Evolutionary conservation across 2,329 filamentous ascomycete genomes (phyloP).

Genomic region (Aspergillus cejpii): DNA sequence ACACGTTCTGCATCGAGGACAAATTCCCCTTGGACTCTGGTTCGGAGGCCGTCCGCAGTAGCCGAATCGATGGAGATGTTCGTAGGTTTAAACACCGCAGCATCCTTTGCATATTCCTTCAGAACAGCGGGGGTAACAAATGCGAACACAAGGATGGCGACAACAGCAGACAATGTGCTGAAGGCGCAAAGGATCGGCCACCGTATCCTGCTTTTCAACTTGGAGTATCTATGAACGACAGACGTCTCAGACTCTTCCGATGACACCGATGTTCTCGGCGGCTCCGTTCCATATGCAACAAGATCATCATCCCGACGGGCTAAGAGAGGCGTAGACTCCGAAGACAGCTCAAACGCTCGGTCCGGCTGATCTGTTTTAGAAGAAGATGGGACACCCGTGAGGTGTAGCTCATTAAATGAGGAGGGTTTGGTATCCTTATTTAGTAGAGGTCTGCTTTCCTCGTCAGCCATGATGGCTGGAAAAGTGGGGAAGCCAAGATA

Average conservation of each 20-base stretch:
- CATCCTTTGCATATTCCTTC: constrained; percentile 79
- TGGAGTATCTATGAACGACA: constrained; percentile 11
- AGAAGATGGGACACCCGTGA: constrained; percentile 10
- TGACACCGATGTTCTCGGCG: constrained; percentile 13
- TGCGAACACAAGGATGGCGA: constrained; percentile 67
- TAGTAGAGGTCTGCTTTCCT: constrained; percentile 28
- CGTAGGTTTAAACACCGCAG: constrained; percentile 73
- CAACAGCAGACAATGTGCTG: constrained; percentile 52
- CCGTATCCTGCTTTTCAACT: constrained; percentile 38
- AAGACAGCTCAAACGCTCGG: constrained; percentile 31
- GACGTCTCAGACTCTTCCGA: constrained; percentile 19
- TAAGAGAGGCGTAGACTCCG: constrained; percentile 41
- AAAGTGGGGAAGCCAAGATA: constrained; percentile 5
- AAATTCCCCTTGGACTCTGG: constrained; percentile 76
- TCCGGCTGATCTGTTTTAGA: constrained; percentile 14
- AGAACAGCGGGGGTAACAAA: constrained; percentile 76
- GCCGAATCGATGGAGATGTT: constrained; percentile 80
- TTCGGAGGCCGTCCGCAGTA: constrained; percentile 67
- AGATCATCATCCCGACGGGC: constrained; percentile 27
- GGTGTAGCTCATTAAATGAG: constrained; percentile 16
- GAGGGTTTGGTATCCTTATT: constrained; percentile 20
- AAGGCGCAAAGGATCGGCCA: constrained; percentile 71
- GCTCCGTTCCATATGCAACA: constrained; percentile 27
- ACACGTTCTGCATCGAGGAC: constrained; percentile 72
- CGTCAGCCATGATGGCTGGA: constrained; percentile 30